Percentiles rank a stretch among this genome's conserved stretches.
Conservation (phyloP, 176 grass and related monocot species). For the Musa itinerans region DNA sequence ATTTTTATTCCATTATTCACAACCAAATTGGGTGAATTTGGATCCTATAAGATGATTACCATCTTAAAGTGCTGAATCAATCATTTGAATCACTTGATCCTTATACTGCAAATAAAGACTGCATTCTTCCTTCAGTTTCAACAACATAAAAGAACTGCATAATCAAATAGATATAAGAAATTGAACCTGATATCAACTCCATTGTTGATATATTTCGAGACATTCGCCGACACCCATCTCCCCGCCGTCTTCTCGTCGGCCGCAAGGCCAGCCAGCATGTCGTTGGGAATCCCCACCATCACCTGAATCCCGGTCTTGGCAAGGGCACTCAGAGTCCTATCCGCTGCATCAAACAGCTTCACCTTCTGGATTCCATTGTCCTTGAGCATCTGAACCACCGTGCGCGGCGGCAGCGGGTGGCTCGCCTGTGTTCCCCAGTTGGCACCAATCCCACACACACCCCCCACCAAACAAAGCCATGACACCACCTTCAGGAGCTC, state of each 20-base stretch:
- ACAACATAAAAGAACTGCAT: not conserved
- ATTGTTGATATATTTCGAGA: constrained; percentile 47
- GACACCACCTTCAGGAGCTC: constrained; percentile 22
- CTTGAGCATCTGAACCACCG: constrained; percentile 75
- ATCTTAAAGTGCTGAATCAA: too few species aligned
- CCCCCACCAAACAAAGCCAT: constrained; percentile 30
- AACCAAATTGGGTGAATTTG: too few species aligned
- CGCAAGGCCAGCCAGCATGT: constrained; percentile 47
- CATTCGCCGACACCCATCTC: constrained; percentile 75
- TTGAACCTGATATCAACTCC: constrained; percentile 63
- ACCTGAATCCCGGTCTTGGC: constrained; percentile 81
- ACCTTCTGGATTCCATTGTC: constrained; percentile 70
- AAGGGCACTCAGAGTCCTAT: constrained; percentile 69
- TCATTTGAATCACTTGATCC: too few species aligned
- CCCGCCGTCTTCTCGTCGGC: constrained; percentile 44
- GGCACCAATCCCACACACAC: constrained; percentile 56
- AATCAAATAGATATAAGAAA: not conserved
- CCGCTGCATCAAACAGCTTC: constrained; percentile 88
- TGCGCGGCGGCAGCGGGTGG: constrained; percentile 66
- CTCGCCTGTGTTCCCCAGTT: constrained; percentile 92
- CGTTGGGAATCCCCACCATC: constrained; percentile 93
- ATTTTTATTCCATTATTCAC: too few species aligned
- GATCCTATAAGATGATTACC: too few species aligned
- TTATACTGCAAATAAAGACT: too few species aligned
- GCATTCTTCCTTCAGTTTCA: too few species aligned